Conservation (phyloP, 192 early-diverging fungal species). For the Coemansia reversa region DNA sequence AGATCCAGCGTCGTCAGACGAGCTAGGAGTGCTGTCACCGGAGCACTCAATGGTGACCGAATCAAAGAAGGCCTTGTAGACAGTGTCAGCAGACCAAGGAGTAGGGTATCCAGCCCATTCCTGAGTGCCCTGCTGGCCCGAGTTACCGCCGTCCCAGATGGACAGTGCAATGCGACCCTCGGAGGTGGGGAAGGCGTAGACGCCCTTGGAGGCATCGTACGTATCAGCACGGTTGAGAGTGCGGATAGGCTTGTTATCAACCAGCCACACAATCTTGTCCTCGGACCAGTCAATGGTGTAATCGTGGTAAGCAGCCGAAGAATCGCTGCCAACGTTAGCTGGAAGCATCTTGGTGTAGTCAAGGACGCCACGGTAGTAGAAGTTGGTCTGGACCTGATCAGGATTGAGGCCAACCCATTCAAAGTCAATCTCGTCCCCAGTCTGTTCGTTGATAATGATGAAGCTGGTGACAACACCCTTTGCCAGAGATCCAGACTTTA, state of each 20-base stretch:
- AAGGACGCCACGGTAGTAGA: conserved; percentile 56
- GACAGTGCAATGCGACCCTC: conserved; percentile 60
- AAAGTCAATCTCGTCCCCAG: conserved; percentile 68
- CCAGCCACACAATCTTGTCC: conserved; percentile 57
- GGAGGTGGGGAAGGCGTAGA: conserved; percentile 53
- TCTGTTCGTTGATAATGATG: conserved; percentile 53
- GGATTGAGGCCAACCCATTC: conserved; percentile 64
- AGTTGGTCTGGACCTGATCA: conserved; percentile 64
- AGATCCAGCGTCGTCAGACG: neutral
- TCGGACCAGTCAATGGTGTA: conserved; percentile 65
- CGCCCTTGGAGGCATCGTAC: conserved; percentile 32
- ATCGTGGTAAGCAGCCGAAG: conserved; percentile 54
- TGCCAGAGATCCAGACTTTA: conserved; percentile 56
- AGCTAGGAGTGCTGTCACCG: conserved; percentile 19
- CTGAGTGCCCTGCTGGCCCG: conserved; percentile 53
- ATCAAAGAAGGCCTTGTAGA: conserved; percentile 59
- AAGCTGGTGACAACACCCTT: conserved; percentile 61
- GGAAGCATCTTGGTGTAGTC: conserved; percentile 57
- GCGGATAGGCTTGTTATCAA: conserved; percentile 58
- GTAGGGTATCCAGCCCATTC: conserved; percentile 65
- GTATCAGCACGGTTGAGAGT: conserved; percentile 54
- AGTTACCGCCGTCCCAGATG: conserved; percentile 68
- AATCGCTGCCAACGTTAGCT: conserved; percentile 36
- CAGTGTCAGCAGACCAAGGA: conserved; percentile 45
- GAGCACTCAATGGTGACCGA: conserved; percentile 55